phyloP scores from a whole-genome alignment of 129 eudicot species.

The Tagetes patula region DNA sequence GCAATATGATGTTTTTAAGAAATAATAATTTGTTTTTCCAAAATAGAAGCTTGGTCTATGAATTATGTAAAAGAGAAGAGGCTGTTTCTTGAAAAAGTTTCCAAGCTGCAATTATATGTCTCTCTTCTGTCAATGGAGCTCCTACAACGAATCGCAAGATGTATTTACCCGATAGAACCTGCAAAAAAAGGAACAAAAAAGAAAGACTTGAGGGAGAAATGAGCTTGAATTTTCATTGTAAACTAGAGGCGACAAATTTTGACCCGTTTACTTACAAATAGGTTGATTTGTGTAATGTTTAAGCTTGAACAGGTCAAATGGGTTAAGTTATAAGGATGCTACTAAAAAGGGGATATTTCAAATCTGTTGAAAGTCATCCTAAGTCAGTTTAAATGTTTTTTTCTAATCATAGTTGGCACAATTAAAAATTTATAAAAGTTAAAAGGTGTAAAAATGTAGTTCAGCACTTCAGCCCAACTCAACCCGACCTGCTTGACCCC shows the following conservation, averaged over 20 bases:
- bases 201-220: not conserved
- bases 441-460: not conserved
- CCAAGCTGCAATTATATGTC: slow-evolving; percentile 74
- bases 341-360: not conserved
- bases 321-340: not conserved
- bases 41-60: slow-evolving; percentile 24
- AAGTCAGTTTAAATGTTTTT: not conserved
- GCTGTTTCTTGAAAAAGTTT: slow-evolving; percentile 71
- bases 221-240: not conserved
- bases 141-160: slow-evolving; percentile 78
- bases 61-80: slow-evolving; percentile 38
- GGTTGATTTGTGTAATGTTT: not conserved
- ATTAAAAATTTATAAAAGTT: not conserved
- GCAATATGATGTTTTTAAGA: slow-evolving; percentile 12
- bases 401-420: not conserved
- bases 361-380: not conserved
- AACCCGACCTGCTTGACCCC: not conserved
- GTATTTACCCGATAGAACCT: slow-evolving; percentile 73
- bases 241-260: not conserved
- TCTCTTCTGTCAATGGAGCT: slow-evolving; percentile 93
- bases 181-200: slow-evolving; percentile 2
- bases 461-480: not conserved
- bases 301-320: not conserved
- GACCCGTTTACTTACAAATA: not conserved
- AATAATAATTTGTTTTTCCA: not conserved